Percentiles rank a stretch among this genome's conserved stretches.
These are phyloP conservation scores for Mycena latifolia DNA, from an alignment of 768 basidiomycete genomes.

Conservation along the genomic window DNA sequence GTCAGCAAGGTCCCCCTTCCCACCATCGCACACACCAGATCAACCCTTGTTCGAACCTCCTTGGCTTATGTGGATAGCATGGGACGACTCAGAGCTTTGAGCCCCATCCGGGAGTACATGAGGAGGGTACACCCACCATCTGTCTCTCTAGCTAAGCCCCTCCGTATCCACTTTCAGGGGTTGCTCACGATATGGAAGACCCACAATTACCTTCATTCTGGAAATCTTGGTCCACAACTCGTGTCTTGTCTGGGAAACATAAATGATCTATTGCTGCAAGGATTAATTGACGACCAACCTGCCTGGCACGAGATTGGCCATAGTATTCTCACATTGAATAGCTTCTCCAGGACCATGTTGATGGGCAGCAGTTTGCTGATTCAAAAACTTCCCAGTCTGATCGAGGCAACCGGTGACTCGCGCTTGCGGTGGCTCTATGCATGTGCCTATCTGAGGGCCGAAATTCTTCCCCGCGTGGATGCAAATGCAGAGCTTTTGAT, in stretches of 20 bases:
- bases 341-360: background rate
- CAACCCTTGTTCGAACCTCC: background rate
- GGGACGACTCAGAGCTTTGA: background rate
- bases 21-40: background rate
- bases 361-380: background rate
- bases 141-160: too few species aligned
- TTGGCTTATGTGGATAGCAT: background rate
- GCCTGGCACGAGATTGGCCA: too few species aligned
- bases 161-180: too few species aligned
- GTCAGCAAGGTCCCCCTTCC: background rate
- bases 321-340: background rate
- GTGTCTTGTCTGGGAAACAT: too few species aligned
- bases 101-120: too few species aligned
- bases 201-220: too few species aligned
- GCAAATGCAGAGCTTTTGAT: background rate
- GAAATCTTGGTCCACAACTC: too few species aligned
- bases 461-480: background rate
- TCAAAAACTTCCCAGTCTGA: background rate
- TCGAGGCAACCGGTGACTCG: background rate
- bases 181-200: too few species aligned
- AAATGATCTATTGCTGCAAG: too few species aligned
- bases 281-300: too few species aligned
- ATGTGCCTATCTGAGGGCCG: background rate
- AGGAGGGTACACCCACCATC: too few species aligned
- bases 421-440: background rate